A percentile compares a stretch with the other conserved stretches of the same genome.
phyloP scores from a whole-genome alignment of 2,329 filamentous ascomycete genomes.

The Colletotrichum caudatum region DNA sequence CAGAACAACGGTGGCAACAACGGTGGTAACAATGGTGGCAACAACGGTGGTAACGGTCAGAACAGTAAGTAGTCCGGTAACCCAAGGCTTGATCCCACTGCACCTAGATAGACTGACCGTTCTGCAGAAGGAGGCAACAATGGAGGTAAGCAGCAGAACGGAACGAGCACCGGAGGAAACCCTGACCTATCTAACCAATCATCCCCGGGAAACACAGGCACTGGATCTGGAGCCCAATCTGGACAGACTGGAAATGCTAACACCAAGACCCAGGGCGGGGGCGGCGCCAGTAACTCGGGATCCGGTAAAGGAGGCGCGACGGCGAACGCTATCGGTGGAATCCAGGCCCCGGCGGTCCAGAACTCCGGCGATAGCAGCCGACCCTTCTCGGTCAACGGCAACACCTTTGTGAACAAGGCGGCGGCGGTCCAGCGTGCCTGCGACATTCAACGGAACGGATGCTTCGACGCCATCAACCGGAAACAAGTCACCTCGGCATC shows the following conservation, averaged over 20 bases:
- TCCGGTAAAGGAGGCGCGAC: constrained; percentile 47
- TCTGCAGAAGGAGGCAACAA: constrained; percentile 15
- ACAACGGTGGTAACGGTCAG: constrained; percentile 27
- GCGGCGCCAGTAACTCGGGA: constrained; percentile 37
- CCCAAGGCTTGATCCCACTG: neutral
- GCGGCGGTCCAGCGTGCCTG: constrained; percentile 72
- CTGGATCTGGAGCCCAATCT: constrained; percentile 33
- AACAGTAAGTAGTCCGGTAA: neutral
- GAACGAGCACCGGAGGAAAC: constrained; percentile 9
- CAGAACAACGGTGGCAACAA: constrained; percentile 40
- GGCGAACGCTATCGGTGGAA: constrained; percentile 60
- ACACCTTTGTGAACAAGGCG: constrained; percentile 67
- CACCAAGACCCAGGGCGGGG: constrained; percentile 33
- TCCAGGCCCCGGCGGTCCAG: constrained; percentile 62
- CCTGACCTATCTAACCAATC: constrained; percentile 21
- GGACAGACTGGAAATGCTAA: constrained; percentile 37
- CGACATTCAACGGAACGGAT: constrained; percentile 72
- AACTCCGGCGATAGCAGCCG: constrained; percentile 61
- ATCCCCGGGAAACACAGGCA: constrained; percentile 31
- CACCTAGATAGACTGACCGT: constrained; percentile 10
- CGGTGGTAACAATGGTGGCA: constrained; percentile 1
- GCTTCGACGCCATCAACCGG: constrained; percentile 67
- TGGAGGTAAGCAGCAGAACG: constrained; percentile 28
- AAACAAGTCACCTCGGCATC: constrained; percentile 56
- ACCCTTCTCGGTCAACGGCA: constrained; percentile 68